These are phyloP conservation scores for Melastoma malabathricum DNA, from an alignment of 345 rosid species.

Conservation along the genomic window DNA sequence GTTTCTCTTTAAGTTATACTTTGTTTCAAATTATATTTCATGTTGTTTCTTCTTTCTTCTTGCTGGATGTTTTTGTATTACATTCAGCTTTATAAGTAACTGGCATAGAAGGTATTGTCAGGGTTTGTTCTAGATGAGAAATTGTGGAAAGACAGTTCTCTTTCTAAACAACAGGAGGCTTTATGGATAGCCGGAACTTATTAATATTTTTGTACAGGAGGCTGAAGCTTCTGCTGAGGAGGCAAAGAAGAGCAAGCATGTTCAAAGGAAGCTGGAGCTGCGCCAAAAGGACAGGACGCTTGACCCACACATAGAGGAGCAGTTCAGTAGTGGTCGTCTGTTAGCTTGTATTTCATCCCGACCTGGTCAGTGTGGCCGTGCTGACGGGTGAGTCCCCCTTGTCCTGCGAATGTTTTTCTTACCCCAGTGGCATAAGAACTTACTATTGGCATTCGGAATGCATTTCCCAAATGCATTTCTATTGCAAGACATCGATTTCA, in stretches of 20 bases:
- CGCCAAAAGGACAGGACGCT: conserved; percentile 42
- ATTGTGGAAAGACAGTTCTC: no score
- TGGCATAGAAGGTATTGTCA: no score
- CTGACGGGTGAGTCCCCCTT: conserved; percentile 40
- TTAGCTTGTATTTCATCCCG: conserved; percentile 61
- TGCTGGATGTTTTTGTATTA: background rate
- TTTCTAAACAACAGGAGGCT: no score
- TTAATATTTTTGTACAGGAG: conserved; percentile 16
- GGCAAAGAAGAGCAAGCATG: conserved; percentile 48
- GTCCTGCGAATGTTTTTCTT: background rate
- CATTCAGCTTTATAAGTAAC: background rate
- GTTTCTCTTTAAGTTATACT: background rate
- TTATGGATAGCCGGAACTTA: background rate
- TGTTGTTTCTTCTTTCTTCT: conserved; percentile 1
- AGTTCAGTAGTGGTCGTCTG: conserved; percentile 49
- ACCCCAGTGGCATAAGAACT: no score
- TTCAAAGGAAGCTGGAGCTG: conserved; percentile 36
- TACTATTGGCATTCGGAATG: no score
- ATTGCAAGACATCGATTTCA: no score
- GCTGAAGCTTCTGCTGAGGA: conserved; percentile 39
- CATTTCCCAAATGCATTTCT: no score
- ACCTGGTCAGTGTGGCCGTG: conserved; percentile 75
- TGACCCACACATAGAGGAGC: conserved; percentile 62
- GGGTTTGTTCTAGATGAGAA: no score
- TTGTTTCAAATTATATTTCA: background rate